Evolutionary conservation across 2,329 filamentous ascomycete genomes (phyloP).

Genomic region (Teratosphaeria nubilosa): DNA sequence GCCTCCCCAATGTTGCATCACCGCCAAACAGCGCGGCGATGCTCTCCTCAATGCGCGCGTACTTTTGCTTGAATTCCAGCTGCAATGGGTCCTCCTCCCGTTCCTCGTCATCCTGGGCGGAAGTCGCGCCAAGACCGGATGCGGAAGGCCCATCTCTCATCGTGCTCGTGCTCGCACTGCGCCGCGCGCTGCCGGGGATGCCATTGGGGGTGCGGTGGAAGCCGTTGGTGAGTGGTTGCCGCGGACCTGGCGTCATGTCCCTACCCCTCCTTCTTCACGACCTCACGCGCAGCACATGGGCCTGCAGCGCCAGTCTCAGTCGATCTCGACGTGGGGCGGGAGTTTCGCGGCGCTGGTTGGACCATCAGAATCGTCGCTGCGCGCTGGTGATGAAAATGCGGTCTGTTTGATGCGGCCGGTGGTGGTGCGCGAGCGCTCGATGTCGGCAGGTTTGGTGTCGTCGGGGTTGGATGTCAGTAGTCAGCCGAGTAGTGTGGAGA

Average conservation of each 20-base stretch:
- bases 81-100: conserved; percentile 38
- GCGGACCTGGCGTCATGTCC: conserved; percentile 28
- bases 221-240: conserved; percentile 28
- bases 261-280: conserved; percentile 1
- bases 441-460: background rate
- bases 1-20: conserved; percentile 20
- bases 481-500: background rate
- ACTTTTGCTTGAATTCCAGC: conserved; percentile 63
- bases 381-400: conserved; percentile 8
- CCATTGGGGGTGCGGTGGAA: conserved; percentile 27
- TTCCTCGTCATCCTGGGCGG: conserved; percentile 28
- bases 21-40: conserved; percentile 64
- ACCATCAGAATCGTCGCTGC: conserved; percentile 15
- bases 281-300: conserved; percentile 7
- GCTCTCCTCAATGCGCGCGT: conserved; percentile 64
- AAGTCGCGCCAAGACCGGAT: conserved; percentile 21
- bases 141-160: conserved; percentile 29
- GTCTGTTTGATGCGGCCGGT: conserved; percentile 8
- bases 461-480: background rate
- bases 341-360: conserved; percentile 6
- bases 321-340: conserved; percentile 8
- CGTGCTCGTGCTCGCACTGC: conserved; percentile 33
- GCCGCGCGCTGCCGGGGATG: conserved; percentile 27
- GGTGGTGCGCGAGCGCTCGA: background rate
- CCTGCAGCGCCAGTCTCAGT: conserved; percentile 9